Conservation (phyloP, 805 yeast species). For the Ogataea sp. region DNA sequence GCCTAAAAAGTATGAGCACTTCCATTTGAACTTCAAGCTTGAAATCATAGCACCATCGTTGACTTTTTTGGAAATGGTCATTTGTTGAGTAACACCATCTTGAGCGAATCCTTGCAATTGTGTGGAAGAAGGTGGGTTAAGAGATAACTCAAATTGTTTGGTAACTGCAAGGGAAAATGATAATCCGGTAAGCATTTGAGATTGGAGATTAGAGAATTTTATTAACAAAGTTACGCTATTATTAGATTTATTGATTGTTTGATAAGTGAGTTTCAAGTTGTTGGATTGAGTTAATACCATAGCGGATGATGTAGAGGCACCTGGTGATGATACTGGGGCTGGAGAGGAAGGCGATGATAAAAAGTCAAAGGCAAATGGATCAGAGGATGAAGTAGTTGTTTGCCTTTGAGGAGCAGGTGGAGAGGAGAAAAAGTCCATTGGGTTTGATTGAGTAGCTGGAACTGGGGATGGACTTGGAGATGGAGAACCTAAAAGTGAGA, state of each 20-base stretch:
- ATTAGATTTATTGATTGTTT: slow-evolving; percentile 10
- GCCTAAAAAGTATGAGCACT: slow-evolving; percentile 47
- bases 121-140: slow-evolving; percentile 20
- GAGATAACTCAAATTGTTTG: slow-evolving; percentile 19
- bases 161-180: slow-evolving; percentile 27
- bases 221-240: slow-evolving; percentile 15
- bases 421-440: not conserved
- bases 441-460: slow-evolving; percentile 1
- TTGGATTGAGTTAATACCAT: slow-evolving; percentile 10
- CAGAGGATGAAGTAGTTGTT: slow-evolving; percentile 7
- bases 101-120: slow-evolving; percentile 8
- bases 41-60: too few relatives aligned
- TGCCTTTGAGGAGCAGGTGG: slow-evolving; percentile 3
- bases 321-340: slow-evolving; percentile 3
- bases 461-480: slow-evolving; percentile 4
- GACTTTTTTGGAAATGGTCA: slow-evolving; percentile 11
- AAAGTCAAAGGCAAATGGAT: slow-evolving; percentile 29
- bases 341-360: slow-evolving; percentile 5
- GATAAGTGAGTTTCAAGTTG: slow-evolving; percentile 18
- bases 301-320: not conserved
- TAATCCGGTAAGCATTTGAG: slow-evolving; percentile 46
- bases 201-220: slow-evolving; percentile 29
- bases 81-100: slow-evolving; percentile 19
- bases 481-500: slow-evolving; percentile 1
- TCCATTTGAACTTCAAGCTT: slow-evolving; percentile 65